phyloP scores from a whole-genome alignment of 2,329 filamentous ascomycete species.

The Periconia sp. region DNA sequence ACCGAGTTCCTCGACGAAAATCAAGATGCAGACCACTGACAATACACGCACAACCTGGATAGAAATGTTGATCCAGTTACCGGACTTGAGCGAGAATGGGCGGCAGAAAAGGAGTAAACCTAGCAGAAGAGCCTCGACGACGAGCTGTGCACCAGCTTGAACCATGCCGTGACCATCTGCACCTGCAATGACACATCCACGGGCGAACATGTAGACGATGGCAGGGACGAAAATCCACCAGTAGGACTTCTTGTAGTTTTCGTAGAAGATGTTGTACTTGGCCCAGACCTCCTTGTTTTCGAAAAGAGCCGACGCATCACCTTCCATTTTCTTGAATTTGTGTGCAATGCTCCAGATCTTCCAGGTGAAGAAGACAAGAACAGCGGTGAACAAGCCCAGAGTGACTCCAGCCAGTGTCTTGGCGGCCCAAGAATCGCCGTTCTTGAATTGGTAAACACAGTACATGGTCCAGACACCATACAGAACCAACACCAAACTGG shows the following conservation, averaged over 20 bases:
- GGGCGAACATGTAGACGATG: slow-evolving; percentile 88
- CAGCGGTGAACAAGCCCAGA: slow-evolving; percentile 73
- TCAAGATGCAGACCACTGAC: slow-evolving; percentile 83
- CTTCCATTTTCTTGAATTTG: slow-evolving; percentile 73
- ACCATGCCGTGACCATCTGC: slow-evolving; percentile 81
- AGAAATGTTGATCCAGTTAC: slow-evolving; percentile 89
- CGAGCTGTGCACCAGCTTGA: slow-evolving; percentile 77
- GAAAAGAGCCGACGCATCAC: slow-evolving; percentile 73
- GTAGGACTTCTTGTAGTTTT: slow-evolving; percentile 88
- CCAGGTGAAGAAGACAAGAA: slow-evolving; percentile 81
- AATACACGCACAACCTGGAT: slow-evolving; percentile 89
- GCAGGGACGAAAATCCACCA: slow-evolving; percentile 96
- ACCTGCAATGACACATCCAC: slow-evolving; percentile 81
- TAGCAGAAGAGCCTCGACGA: slow-evolving; percentile 80
- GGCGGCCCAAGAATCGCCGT: slow-evolving; percentile 92
- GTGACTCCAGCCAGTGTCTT: slow-evolving; percentile 82
- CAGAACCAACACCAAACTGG: slow-evolving; percentile 83
- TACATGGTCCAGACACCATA: slow-evolving; percentile 96
- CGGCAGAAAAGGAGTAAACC: slow-evolving; percentile 78
- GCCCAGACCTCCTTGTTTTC: slow-evolving; percentile 89
- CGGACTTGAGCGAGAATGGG: slow-evolving; percentile 82
- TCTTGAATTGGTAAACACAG: slow-evolving; percentile 92
- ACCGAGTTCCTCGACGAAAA: slow-evolving; percentile 92
- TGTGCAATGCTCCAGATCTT: slow-evolving; percentile 78
- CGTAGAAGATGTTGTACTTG: slow-evolving; percentile 97